Conservation (phyloP, 192 early-diverging fungal genomes). For the Gaertneriomyces semiglobifer region DNA sequence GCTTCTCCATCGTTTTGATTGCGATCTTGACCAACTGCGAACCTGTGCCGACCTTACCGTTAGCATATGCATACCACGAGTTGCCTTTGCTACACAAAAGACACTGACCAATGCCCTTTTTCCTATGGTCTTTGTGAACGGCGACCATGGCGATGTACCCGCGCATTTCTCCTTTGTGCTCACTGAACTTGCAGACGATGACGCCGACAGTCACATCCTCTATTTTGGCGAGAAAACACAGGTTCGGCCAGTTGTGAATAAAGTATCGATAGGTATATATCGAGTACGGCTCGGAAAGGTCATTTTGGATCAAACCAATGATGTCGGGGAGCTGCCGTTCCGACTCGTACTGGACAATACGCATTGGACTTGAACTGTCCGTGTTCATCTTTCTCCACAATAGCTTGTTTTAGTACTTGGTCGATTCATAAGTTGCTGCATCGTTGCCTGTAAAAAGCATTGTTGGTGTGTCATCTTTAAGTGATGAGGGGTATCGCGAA, state of each 20-base stretch:
- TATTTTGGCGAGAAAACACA: slow-evolving; percentile 73
- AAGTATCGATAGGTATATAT: slow-evolving; percentile 98
- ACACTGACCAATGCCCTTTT: slow-evolving; percentile 70
- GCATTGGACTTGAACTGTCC: slow-evolving; percentile 6
- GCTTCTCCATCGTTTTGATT: slow-evolving; percentile 69
- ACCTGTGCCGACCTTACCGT: slow-evolving; percentile 28
- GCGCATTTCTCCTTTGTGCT: slow-evolving; percentile 60
- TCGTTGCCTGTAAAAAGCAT: no score
- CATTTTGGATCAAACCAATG: slow-evolving; percentile 80
- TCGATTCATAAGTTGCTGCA: no score
- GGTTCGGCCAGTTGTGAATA: slow-evolving; percentile 84
- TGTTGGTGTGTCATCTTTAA: no score
- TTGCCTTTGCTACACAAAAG: background rate
- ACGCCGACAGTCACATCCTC: slow-evolving; percentile 59
- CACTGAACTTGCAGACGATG: slow-evolving; percentile 85
- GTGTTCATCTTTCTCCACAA: no score
- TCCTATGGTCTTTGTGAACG: slow-evolving; percentile 75
- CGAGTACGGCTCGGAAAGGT: slow-evolving; percentile 95
- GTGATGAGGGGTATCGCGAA: no score
- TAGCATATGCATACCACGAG: background rate
- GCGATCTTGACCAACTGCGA: slow-evolving; percentile 69
- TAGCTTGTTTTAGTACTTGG: no score
- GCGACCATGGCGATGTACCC: slow-evolving; percentile 99
- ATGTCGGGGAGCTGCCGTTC: slow-evolving; percentile 78
- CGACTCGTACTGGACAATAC: slow-evolving; percentile 50